Base-by-base conservation (phyloP, 23 red algal genomes). In the Agarophyton chilense region DNA sequence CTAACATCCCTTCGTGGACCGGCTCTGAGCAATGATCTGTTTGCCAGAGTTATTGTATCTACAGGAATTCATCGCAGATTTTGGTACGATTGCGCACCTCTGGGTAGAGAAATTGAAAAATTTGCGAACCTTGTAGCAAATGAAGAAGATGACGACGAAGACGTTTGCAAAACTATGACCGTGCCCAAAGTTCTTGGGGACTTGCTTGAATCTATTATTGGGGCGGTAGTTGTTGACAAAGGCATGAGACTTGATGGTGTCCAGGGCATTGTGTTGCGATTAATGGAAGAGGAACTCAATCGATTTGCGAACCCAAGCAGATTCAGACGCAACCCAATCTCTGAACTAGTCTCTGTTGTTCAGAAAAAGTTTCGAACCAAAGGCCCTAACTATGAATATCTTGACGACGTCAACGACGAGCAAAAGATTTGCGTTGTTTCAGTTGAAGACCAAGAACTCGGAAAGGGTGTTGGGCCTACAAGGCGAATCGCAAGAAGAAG, bases 181-280 rank as follows among this genome's bases (percentile, higher is more conserved):
- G 72, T 86, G 26, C 91, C 91, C 21, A 94, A 94, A 42, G 91
- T 86, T 32, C 72, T 94, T 2, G 91, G 91, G 14, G 91, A 94
- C 68, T 64, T 94, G 52, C 50, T 94, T 19, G 91, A 94, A 60
- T 78, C 91, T 21, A 85, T 94, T 29, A 29, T 86, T 13, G 91
- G 91, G 2, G 91, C 91, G 3, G 71, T 94, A 28, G 81, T 94
- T 2, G 81, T 86, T 41, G 91, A 94, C 74, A 36, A 85, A 39
- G 81, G 67, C 52, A 86, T 85, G 81, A 63, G 71, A 72, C 35
- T 94, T 3, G 82, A 86, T 42, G 81, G 67, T 62, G 88, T 82
- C 28, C 55, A 91, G 32, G 77, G 74, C 8, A 57, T 91, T 91
- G 88, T 82, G 19, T 42, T 81, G 44, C 38, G 52, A 16, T 28